Conservation (phyloP, 768 basidiomycete species). For the Pleurotus citrinopileatus region DNA sequence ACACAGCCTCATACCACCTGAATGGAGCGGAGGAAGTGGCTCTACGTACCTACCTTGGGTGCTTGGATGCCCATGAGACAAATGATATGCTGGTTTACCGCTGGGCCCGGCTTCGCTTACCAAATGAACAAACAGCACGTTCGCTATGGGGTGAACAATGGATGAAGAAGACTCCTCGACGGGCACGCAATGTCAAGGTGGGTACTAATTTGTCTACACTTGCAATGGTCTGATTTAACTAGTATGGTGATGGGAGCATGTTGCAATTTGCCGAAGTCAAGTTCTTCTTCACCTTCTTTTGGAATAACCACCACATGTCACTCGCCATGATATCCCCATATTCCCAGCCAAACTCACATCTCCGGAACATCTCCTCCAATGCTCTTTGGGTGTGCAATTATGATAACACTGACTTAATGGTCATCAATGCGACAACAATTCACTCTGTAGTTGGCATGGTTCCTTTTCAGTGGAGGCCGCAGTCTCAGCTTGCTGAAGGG, state of each 20-base stretch:
- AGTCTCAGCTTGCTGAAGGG: background rate
- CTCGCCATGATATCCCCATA: slow-evolving; percentile 21
- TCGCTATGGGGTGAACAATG: slow-evolving; percentile 10
- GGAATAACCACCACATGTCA: background rate
- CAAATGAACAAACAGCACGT: slow-evolving; percentile 13
- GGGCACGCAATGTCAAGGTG: background rate
- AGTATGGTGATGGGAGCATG: background rate
- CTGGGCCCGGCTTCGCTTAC: slow-evolving; percentile 13
- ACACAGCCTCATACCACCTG: background rate
- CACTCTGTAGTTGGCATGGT: background rate
- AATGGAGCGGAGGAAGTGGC: background rate
- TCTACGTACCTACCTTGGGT: background rate
- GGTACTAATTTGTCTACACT: background rate
- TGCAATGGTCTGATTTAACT: background rate
- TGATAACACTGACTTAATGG: background rate
- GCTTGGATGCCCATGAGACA: background rate
- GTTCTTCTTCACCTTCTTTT: slow-evolving; percentile 17
- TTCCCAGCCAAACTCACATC: slow-evolving; percentile 14
- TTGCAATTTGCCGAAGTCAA: slow-evolving; percentile 19
- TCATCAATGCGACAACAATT: background rate
- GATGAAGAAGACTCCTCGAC: background rate
- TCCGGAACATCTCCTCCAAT: slow-evolving; percentile 17
- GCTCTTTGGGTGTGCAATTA: slow-evolving; percentile 17
- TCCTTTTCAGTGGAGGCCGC: background rate
- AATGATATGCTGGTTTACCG: background rate